A percentile compares a stretch with the other conserved stretches of the same genome.
These are phyloP conservation scores for Annulohypoxylon stygium DNA, from an alignment of 495 filamentous ascomycete genomes.

Conservation along the genomic window DNA sequence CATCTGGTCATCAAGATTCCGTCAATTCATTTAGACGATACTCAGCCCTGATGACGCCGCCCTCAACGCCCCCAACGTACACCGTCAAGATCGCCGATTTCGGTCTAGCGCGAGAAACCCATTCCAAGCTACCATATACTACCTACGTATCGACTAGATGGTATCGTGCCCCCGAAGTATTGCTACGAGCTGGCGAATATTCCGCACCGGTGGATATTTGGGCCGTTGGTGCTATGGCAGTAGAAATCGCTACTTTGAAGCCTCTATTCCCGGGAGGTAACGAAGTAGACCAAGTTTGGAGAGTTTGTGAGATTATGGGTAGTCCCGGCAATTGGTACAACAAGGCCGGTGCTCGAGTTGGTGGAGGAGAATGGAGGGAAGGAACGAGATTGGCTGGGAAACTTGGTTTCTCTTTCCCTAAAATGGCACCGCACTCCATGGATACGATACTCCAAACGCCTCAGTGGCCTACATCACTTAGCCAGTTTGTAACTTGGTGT, in stretches of 20 bases:
- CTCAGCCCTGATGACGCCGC: constrained; percentile 92
- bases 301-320: constrained; percentile 99
- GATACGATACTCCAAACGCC: constrained; percentile 90
- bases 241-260: constrained; percentile 97
- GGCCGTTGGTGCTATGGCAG: constrained; percentile 99
- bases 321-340: constrained; percentile 98
- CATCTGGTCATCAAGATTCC: constrained; percentile 84
- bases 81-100: constrained; percentile 99
- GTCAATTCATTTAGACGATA: constrained; percentile 87
- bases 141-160: constrained; percentile 99
- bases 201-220: constrained; percentile 99
- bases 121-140: constrained; percentile 95
- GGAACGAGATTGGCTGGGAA: constrained; percentile 92
- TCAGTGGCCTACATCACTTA: constrained; percentile 90
- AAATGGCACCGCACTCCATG: constrained; percentile 99
- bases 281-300: constrained; percentile 99
- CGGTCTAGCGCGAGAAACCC: constrained; percentile 95
- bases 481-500: constrained; percentile 97
- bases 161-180: constrained; percentile 97
- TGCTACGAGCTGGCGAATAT: constrained; percentile 95
- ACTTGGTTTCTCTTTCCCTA: constrained; percentile 98
- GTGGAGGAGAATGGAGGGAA: constrained; percentile 98
- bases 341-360: constrained; percentile 85
- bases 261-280: constrained; percentile 97
- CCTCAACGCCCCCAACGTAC: constrained; percentile 91